These are phyloP conservation scores for Fragaria nilgerrensis DNA, from an alignment of 306 rosid species.

Conservation along the genomic window DNA sequence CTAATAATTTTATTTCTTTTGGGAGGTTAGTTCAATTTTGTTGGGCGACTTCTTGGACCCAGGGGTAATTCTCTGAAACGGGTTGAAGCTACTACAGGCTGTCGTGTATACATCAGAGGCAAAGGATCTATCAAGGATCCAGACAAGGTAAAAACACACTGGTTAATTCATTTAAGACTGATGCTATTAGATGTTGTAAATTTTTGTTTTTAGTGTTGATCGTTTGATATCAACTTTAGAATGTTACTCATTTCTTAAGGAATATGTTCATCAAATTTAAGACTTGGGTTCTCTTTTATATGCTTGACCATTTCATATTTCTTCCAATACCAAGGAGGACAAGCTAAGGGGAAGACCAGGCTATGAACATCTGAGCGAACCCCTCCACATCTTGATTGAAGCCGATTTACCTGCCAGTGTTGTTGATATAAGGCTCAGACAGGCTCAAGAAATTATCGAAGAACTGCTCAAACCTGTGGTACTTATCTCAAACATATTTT, in stretches of 20 bases:
- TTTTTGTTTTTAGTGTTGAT: slow-evolving; percentile 7
- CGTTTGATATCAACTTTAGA: background rate
- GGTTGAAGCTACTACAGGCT: slow-evolving; percentile 92
- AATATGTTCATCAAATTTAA: slow-evolving; percentile 3
- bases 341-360: slow-evolving; percentile 96
- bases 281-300: slow-evolving; percentile 13
- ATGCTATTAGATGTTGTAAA: background rate
- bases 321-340: slow-evolving; percentile 66
- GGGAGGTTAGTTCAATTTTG: slow-evolving; percentile 78
- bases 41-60: slow-evolving; percentile 96
- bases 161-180: slow-evolving; percentile 13
- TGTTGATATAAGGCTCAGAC: slow-evolving; percentile 84
- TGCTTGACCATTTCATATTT: background rate
- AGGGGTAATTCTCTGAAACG: slow-evolving; percentile 95
- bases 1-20: slow-evolving; percentile 29
- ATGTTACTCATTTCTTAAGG: slow-evolving; percentile 5
- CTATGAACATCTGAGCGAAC: slow-evolving; percentile 92
- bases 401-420: slow-evolving; percentile 88
- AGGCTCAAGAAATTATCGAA: slow-evolving; percentile 94
- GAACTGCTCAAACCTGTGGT: slow-evolving; percentile 98
- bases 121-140: slow-evolving; percentile 95
- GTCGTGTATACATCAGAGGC: slow-evolving; percentile 92
- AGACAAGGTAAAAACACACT: slow-evolving; percentile 44
- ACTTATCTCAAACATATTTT: slow-evolving; percentile 29
- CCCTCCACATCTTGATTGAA: slow-evolving; percentile 87